Evolutionary conservation across 768 basidiomycete species (phyloP).

Genomic region (Sarcomyxa edulis): DNA sequence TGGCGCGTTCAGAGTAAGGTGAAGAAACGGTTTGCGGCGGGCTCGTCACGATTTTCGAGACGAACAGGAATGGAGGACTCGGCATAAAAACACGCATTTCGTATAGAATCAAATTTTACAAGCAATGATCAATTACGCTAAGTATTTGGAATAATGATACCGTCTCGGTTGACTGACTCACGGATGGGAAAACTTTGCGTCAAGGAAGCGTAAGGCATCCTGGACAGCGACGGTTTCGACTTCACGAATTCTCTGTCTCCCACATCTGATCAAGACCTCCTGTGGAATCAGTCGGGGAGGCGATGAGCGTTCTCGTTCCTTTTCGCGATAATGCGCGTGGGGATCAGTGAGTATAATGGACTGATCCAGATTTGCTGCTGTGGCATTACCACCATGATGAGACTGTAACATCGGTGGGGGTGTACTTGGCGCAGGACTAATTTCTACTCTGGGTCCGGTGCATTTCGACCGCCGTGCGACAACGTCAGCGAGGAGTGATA

Average conservation of each 20-base stretch:
- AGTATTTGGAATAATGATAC: conserved; percentile 8
- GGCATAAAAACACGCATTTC: too few relatives aligned
- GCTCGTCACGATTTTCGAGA: too few relatives aligned
- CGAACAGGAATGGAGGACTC: too few relatives aligned
- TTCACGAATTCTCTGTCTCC: conserved; percentile 55
- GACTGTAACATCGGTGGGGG: conserved; percentile 40
- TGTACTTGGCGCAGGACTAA: conserved; percentile 46
- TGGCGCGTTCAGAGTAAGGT: neutral
- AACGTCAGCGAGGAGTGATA: conserved; percentile 81
- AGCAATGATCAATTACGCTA: too few relatives aligned
- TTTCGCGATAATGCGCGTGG: conserved; percentile 45
- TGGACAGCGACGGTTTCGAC: conserved; percentile 70
- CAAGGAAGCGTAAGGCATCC: conserved; percentile 71
- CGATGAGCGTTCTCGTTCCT: conserved; percentile 33
- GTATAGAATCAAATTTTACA: too few relatives aligned
- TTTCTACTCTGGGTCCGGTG: conserved; percentile 59
- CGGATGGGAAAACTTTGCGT: conserved; percentile 48
- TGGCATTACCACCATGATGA: conserved; percentile 10
- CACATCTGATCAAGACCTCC: conserved; percentile 57
- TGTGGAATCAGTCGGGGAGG: conserved; percentile 55
- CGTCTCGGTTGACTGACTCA: conserved; percentile 4
- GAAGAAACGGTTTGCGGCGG: too few relatives aligned
- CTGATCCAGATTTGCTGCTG: conserved; percentile 20
- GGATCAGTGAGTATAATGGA: conserved; percentile 48
- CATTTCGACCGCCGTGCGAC: conserved; percentile 81